These are phyloP conservation scores for Aspergillus ibericus DNA, from an alignment of 2,329 filamentous ascomycete genomes.

Conservation along the genomic window DNA sequence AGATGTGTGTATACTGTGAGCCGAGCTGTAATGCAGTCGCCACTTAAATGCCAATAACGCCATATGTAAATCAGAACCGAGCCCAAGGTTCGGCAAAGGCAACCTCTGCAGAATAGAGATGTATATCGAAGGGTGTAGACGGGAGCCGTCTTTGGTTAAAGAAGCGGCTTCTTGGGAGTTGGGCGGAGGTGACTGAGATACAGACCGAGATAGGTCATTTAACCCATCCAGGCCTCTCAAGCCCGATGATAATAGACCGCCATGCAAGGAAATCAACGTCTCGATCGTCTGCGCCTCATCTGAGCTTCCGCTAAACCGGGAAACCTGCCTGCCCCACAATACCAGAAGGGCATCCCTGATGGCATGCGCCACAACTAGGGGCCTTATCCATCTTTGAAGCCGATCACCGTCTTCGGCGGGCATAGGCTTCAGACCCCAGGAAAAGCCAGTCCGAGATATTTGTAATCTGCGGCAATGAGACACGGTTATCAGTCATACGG, in stretches of 20 bases:
- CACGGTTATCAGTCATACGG: not conserved
- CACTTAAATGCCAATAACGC: constrained; percentile 35
- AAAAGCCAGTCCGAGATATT: constrained; percentile 26
- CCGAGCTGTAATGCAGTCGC: constrained; percentile 27
- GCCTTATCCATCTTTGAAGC: constrained; percentile 30
- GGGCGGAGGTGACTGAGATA: constrained; percentile 18
- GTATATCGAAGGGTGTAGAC: constrained; percentile 29
- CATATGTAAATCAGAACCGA: constrained; percentile 35
- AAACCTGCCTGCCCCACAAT: constrained; percentile 29
- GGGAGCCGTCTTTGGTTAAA: constrained; percentile 15
- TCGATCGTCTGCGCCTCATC: constrained; percentile 14
- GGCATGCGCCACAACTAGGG: constrained; percentile 34
- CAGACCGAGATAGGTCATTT: constrained; percentile 18
- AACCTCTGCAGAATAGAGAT: constrained; percentile 35
- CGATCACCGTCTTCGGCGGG: constrained; percentile 32
- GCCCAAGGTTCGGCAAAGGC: constrained; percentile 35
- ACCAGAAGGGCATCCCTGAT: constrained; percentile 35
- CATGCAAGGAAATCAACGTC: constrained; percentile 15
- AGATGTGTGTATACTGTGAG: constrained; percentile 21
- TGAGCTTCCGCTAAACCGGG: constrained; percentile 20
- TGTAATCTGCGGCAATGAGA: constrained; percentile 28
- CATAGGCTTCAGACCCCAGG: constrained; percentile 30
- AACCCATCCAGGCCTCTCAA: constrained; percentile 18
- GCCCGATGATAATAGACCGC: constrained; percentile 14
- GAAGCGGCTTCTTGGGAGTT: constrained; percentile 17